Evolutionary conservation across 257 asterid species (phyloP).

Genomic region (Penstemon davidsonii): DNA sequence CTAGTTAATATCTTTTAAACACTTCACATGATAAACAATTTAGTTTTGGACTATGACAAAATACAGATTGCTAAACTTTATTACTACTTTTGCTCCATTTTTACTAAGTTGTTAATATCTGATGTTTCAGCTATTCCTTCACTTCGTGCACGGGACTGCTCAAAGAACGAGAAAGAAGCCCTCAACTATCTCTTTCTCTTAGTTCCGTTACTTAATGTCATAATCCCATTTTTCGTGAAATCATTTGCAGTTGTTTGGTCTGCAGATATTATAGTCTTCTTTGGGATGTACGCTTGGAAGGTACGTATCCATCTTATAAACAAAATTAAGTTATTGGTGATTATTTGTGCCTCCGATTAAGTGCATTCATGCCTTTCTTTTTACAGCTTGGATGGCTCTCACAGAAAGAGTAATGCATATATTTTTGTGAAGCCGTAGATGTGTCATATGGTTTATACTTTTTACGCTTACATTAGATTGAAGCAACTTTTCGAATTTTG

Average conservation of each 20-base stretch:
- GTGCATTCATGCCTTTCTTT: not conserved
- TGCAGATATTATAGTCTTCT: conserved; percentile 70
- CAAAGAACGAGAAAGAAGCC: conserved; percentile 95
- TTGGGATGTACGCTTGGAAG: conserved; percentile 98
- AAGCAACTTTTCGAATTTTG: no score
- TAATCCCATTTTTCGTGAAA: conserved; percentile 83
- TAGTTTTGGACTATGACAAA: no score
- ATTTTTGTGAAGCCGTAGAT: not conserved
- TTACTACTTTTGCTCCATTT: not conserved
- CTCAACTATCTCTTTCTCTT: conserved; percentile 85
- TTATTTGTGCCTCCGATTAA: conserved; percentile 12
- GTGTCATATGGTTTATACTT: no score
- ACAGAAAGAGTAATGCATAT: conserved; percentile 35
- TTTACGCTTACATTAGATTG: no score
- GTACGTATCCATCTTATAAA: conserved; percentile 32
- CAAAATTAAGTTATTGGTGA: not conserved
- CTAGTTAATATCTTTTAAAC: no score
- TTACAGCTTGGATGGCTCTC: conserved; percentile 52
- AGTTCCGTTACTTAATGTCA: conserved; percentile 72
- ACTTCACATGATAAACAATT: no score
- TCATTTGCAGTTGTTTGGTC: conserved; percentile 98
- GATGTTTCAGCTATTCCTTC: conserved; percentile 82
- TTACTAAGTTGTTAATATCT: conserved; percentile 4
- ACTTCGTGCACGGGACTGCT: conserved; percentile 94
- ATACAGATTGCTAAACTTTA: no score